Conservation (phyloP, 2,329 filamentous ascomycete species). For the Colletotrichum spaethianum region DNA sequence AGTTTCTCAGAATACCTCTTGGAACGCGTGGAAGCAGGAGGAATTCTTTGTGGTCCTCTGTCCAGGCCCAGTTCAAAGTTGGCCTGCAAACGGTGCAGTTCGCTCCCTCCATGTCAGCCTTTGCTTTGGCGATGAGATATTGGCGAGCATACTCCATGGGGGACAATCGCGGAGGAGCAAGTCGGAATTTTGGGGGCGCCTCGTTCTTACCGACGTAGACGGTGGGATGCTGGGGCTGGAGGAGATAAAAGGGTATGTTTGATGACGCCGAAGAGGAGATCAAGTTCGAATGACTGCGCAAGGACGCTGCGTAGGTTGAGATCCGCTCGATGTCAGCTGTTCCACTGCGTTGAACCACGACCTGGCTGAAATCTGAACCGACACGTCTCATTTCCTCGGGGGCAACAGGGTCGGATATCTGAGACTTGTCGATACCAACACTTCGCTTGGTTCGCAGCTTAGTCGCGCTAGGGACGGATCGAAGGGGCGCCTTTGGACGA, state of each 20-base stretch:
- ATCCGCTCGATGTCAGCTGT: slow-evolving; percentile 9
- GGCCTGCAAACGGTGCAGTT: slow-evolving; percentile 50
- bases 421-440: slow-evolving; percentile 30
- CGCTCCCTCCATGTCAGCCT: slow-evolving; percentile 46
- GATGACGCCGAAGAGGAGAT: slow-evolving; percentile 22
- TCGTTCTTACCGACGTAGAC: slow-evolving; percentile 32
- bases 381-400: slow-evolving; percentile 33
- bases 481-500: slow-evolving; percentile 19
- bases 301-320: neutral
- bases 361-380: slow-evolving; percentile 26
- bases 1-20: slow-evolving; percentile 42
- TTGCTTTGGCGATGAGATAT: slow-evolving; percentile 52
- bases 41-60: slow-evolving; percentile 51
- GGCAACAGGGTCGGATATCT: slow-evolving; percentile 34
- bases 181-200: slow-evolving; percentile 30
- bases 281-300: slow-evolving; percentile 32
- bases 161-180: slow-evolving; percentile 48
- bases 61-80: slow-evolving; percentile 52
- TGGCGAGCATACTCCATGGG: slow-evolving; percentile 57
- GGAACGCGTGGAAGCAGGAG: slow-evolving; percentile 54
- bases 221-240: slow-evolving; percentile 33
- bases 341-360: slow-evolving; percentile 5
- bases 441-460: slow-evolving; percentile 39
- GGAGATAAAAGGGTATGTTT: slow-evolving; percentile 33
- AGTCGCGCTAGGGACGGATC: slow-evolving; percentile 27